phyloP scores from a whole-genome alignment of 1,284 basidiomycete genomes.

The Trichosporon ovoides region DNA sequence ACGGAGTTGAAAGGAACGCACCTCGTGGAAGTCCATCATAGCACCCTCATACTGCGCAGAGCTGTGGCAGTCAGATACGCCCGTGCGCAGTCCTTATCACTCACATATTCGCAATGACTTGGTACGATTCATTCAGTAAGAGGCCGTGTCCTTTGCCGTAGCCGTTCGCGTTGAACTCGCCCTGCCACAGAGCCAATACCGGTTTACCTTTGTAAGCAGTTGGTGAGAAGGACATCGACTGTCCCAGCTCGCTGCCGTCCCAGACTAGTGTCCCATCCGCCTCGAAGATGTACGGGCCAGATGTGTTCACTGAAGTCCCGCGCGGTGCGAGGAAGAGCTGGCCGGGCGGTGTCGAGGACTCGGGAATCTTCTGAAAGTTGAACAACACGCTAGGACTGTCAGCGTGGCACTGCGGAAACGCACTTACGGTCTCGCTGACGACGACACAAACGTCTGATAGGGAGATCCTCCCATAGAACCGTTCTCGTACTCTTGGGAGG shows the following conservation, averaged over 20 bases:
- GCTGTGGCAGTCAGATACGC: not conserved
- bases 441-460: slow-evolving; percentile 23
- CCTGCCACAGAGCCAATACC: slow-evolving; percentile 34
- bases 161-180: slow-evolving; percentile 26
- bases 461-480: slow-evolving; percentile 25
- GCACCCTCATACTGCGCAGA: slow-evolving; percentile 10
- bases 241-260: slow-evolving; percentile 26
- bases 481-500: slow-evolving; percentile 15
- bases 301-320: slow-evolving; percentile 20
- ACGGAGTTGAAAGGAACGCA: not conserved
- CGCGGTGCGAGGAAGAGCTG: slow-evolving; percentile 32
- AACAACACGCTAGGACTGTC: slow-evolving; percentile 14
- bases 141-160: slow-evolving; percentile 28
- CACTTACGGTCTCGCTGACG: slow-evolving; percentile 22
- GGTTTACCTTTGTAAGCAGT: slow-evolving; percentile 23
- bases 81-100: slow-evolving; percentile 5
- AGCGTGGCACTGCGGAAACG: not conserved
- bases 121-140: slow-evolving; percentile 31
- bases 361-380: slow-evolving; percentile 26
- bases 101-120: slow-evolving; percentile 27
- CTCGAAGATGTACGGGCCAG: slow-evolving; percentile 27
- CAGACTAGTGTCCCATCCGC: slow-evolving; percentile 33
- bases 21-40: slow-evolving; percentile 30
- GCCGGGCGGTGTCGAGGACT: slow-evolving; percentile 10
- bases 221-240: slow-evolving; percentile 30